Conservation (phyloP, 106 monocot species). For the Acanthochlamys bracteata region DNA sequence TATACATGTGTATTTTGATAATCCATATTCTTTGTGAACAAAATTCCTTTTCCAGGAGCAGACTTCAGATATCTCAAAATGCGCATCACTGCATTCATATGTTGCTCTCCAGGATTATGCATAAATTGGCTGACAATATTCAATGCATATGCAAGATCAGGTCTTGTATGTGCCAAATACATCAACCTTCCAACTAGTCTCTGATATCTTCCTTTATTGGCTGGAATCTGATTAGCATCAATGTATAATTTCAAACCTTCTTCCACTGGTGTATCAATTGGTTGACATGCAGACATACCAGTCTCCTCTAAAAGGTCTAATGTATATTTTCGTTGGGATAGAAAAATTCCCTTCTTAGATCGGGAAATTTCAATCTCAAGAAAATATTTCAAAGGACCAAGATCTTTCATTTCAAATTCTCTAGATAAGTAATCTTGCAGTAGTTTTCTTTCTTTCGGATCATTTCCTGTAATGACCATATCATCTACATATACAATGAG, state of each 20-base stretch:
- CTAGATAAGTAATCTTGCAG: background rate
- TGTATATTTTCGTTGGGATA: background rate
- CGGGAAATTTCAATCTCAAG: background rate
- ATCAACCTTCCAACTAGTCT: slow-evolving; percentile 10
- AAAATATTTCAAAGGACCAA: background rate
- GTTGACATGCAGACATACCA: background rate
- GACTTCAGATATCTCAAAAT: background rate
- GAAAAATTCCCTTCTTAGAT: background rate
- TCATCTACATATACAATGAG: no score
- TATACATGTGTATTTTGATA: background rate
- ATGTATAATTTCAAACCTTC: background rate
- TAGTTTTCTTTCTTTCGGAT: background rate
- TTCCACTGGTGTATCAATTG: slow-evolving; percentile 1
- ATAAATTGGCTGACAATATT: slow-evolving; percentile 8
- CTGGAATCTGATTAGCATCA: background rate
- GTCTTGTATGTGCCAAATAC: slow-evolving; percentile 1
- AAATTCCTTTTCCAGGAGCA: slow-evolving; percentile 9
- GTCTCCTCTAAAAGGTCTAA: background rate
- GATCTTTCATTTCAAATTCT: slow-evolving; percentile 1
- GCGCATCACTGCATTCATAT: background rate
- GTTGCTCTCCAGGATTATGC: slow-evolving; percentile 1
- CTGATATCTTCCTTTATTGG: slow-evolving; percentile 8
- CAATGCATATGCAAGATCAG: slow-evolving; percentile 1
- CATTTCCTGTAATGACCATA: background rate
- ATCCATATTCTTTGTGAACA: background rate